phyloP scores from a whole-genome alignment of 306 rosid species.

The Rosa chinensis region DNA sequence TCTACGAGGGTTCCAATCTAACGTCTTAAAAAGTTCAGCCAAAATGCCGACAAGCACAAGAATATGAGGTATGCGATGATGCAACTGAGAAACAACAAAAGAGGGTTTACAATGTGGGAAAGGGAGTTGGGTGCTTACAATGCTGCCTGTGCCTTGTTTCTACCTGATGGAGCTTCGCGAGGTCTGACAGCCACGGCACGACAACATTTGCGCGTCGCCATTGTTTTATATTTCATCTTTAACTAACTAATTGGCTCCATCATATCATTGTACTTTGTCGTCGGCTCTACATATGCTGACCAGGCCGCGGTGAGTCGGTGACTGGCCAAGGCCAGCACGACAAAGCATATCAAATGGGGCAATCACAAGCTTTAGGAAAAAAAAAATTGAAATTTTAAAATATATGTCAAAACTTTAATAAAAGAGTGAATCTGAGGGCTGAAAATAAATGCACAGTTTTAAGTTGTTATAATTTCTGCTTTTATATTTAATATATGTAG shows the following conservation, averaged over 20 bases:
- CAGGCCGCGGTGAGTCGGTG: too few species aligned
- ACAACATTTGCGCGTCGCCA: neutral
- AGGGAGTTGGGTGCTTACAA: conserved; percentile 1
- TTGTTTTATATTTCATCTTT: neutral
- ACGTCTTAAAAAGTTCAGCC: conserved; percentile 1
- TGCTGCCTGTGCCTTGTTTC: neutral
- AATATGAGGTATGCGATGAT: neutral
- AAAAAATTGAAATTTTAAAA: too few species aligned
- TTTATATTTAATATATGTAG: too few species aligned
- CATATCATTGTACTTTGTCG: too few species aligned
- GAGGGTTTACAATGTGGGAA: neutral
- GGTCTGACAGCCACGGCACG: neutral
- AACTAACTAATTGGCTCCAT: neutral
- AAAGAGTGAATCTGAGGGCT: too few species aligned
- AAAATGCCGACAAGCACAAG: neutral
- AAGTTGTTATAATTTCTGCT: too few species aligned
- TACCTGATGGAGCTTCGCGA: neutral
- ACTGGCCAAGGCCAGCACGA: too few species aligned
- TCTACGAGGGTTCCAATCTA: conserved; percentile 7
- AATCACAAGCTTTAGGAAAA: too few species aligned
- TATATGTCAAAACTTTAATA: too few species aligned
- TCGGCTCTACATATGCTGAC: too few species aligned
- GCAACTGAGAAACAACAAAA: neutral
- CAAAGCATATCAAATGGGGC: too few species aligned
- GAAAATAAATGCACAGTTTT: too few species aligned